A percentile compares a stretch with the other conserved stretches of the same genome.
These are phyloP conservation scores for Mortierella claussenii DNA, from an alignment of 192 early-diverging fungal species.

Conservation along the genomic window DNA sequence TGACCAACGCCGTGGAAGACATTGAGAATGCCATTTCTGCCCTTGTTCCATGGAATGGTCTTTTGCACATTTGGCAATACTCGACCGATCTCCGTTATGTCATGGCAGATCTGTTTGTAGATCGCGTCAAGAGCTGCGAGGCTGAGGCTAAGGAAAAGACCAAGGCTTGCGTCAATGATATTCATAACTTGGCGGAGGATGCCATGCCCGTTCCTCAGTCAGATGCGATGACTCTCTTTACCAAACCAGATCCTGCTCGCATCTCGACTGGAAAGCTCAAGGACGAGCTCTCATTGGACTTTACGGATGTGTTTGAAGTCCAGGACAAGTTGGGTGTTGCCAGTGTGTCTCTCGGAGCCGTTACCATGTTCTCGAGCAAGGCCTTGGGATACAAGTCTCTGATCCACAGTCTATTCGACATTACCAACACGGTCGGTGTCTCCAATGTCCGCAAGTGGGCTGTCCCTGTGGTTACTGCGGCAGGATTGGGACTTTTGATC, in stretches of 20 bases:
- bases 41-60: slow-evolving; percentile 80
- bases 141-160: slow-evolving; percentile 61
- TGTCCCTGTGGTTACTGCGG: slow-evolving; percentile 66
- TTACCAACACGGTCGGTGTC: slow-evolving; percentile 69
- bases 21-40: slow-evolving; percentile 74
- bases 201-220: slow-evolving; percentile 28
- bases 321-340: slow-evolving; percentile 45
- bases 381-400: slow-evolving; percentile 40
- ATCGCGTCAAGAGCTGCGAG: slow-evolving; percentile 72
- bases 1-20: slow-evolving; percentile 68
- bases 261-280: slow-evolving; percentile 55
- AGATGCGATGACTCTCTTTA: slow-evolving; percentile 32
- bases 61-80: slow-evolving; percentile 88
- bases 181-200: slow-evolving; percentile 52
- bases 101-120: slow-evolving; percentile 71
- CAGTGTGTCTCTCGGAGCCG: slow-evolving; percentile 49
- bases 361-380: slow-evolving; percentile 52
- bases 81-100: slow-evolving; percentile 80
- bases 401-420: slow-evolving; percentile 55
- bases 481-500: slow-evolving; percentile 66
- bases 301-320: slow-evolving; percentile 52
- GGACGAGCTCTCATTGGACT: slow-evolving; percentile 55
- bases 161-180: slow-evolving; percentile 46
- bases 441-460: slow-evolving; percentile 71
- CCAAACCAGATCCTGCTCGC: slow-evolving; percentile 40